Evolutionary conservation across 2,329 filamentous ascomycete species (phyloP).

Genomic region (Pseudogymnoascus sp.): DNA sequence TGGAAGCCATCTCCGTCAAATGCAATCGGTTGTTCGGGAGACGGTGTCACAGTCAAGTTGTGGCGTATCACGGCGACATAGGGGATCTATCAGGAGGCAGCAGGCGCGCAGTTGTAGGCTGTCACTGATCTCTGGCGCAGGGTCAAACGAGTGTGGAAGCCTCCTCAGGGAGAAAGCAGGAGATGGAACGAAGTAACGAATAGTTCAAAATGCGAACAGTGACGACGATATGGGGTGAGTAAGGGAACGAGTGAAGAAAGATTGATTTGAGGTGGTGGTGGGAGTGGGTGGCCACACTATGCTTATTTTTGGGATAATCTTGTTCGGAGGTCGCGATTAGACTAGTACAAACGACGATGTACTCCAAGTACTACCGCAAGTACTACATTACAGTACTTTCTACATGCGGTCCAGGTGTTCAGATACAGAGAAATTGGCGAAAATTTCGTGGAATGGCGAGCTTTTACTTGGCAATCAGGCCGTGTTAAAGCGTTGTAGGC

Average conservation of each 20-base stretch:
- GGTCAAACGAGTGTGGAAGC: slow-evolving; percentile 4
- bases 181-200: background rate
- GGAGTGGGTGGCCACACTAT: background rate
- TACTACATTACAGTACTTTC: background rate
- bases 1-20: slow-evolving; percentile 3
- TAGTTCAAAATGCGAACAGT: background rate
- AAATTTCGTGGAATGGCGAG: background rate
- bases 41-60: slow-evolving; percentile 6
- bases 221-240: background rate
- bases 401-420: slow-evolving; percentile 1
- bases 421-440: background rate
- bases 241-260: background rate
- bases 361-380: background rate
- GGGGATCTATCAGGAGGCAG: slow-evolving; percentile 3
- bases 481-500: background rate
- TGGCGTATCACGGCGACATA: slow-evolving; percentile 6
- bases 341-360: background rate
- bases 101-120: background rate
- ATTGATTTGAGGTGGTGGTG: slow-evolving; percentile 1
- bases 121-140: background rate
- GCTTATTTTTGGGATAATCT: slow-evolving; percentile 2
- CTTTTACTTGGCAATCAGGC: background rate
- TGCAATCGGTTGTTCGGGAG: slow-evolving; percentile 2
- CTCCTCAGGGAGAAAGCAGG: background rate
- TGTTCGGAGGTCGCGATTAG: slow-evolving; percentile 3